Conservation (phyloP, 495 filamentous ascomycete genomes). For the Trichoderma asperelloides region DNA sequence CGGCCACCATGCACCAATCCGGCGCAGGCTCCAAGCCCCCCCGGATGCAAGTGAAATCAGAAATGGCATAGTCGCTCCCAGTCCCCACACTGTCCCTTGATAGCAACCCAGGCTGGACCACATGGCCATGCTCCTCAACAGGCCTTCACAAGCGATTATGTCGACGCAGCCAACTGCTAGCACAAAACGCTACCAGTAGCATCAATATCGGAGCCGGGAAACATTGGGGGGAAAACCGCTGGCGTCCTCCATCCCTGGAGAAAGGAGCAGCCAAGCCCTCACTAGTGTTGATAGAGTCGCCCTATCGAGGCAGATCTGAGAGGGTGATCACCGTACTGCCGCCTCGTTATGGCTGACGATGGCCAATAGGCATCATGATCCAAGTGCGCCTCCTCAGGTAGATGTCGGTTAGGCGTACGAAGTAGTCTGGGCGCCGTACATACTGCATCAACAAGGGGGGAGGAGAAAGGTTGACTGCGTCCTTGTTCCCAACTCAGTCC, state of each 20-base stretch:
- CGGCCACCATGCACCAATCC: slow-evolving; percentile 2
- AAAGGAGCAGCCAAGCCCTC: neutral
- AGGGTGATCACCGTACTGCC: neutral
- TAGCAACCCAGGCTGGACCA: neutral
- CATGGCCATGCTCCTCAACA: neutral
- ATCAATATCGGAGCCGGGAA: neutral
- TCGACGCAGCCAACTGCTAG: neutral
- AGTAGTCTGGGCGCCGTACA: neutral
- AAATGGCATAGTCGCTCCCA: neutral
- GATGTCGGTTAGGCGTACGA: neutral
- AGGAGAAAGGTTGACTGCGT: neutral
- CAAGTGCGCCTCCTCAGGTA: neutral
- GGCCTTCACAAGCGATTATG: neutral
- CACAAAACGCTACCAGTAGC: no score
- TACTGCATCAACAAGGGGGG: neutral
- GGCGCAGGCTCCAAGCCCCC: neutral
- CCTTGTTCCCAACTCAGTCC: neutral
- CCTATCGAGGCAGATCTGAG: slow-evolving; percentile 6
- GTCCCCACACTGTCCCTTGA: slow-evolving; percentile 1
- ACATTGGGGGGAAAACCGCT: neutral
- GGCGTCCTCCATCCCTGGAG: neutral
- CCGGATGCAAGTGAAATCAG: neutral
- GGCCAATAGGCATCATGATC: neutral
- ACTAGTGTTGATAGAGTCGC: neutral
- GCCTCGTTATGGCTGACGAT: neutral